phyloP scores from a whole-genome alignment of 2,329 filamentous ascomycete genomes.

The Beauveria rudraprayagi region DNA sequence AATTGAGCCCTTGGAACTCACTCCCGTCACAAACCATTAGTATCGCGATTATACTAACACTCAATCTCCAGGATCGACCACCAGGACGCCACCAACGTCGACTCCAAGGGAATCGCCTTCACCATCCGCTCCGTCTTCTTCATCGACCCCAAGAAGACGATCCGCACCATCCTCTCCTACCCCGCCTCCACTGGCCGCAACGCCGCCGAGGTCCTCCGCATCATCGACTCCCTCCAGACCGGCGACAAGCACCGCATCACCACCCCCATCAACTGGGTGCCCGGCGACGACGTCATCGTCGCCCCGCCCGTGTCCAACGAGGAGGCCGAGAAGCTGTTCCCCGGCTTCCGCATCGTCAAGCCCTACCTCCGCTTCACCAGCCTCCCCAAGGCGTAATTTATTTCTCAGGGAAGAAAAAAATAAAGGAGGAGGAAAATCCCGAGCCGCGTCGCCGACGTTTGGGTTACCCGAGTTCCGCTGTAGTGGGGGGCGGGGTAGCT shows the following conservation, averaged over 20 bases:
- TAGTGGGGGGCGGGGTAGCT: background rate
- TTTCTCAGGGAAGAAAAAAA: too few species aligned
- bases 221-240: constrained; percentile 71
- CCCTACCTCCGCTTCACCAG: constrained; percentile 68
- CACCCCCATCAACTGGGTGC: constrained; percentile 85
- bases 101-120: constrained; percentile 77
- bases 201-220: constrained; percentile 69
- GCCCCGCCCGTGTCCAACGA: constrained; percentile 75
- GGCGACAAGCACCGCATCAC: constrained; percentile 84
- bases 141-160: constrained; percentile 90
- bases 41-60: background rate
- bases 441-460: background rate
- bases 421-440: too few species aligned
- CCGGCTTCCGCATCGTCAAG: constrained; percentile 61
- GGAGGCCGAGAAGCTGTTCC: constrained; percentile 83
- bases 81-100: constrained; percentile 74
- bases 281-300: constrained; percentile 87
- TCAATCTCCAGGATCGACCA: constrained; percentile 54
- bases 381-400: constrained; percentile 44
- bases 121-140: constrained; percentile 93
- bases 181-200: constrained; percentile 84
- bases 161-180: constrained; percentile 87
- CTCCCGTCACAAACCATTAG: too few species aligned
- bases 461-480: background rate
- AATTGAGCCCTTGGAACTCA: background rate